phyloP scores from a whole-genome alignment of 139 green algal species.

The Chlamydomonas sp. region DNA sequence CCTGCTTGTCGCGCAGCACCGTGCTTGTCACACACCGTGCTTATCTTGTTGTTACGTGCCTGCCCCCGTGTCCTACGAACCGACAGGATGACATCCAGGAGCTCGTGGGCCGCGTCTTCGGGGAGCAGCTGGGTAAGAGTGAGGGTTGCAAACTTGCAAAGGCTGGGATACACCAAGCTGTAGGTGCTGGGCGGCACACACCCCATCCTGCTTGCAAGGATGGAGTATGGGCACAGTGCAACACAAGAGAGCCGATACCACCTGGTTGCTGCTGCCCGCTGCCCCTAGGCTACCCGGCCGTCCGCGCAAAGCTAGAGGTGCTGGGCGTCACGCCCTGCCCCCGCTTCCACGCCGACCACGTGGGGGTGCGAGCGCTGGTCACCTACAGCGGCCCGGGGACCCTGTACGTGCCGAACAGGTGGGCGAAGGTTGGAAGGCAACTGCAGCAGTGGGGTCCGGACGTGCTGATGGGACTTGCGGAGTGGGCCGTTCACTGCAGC shows the following conservation, averaged over 20 bases:
- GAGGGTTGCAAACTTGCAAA: too few species aligned
- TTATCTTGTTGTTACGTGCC: too few species aligned
- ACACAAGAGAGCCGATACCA: too few species aligned
- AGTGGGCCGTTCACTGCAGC: too few species aligned
- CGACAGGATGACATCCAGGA: constrained; percentile 8
- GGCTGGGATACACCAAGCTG: too few species aligned
- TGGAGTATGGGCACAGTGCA: too few species aligned
- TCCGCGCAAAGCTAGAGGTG: constrained; percentile 56
- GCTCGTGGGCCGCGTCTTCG: neutral
- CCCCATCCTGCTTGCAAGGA: too few species aligned
- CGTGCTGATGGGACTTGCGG: too few species aligned
- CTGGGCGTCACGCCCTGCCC: constrained; percentile 47
- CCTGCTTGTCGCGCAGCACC: too few species aligned
- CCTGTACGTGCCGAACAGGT: constrained; percentile 54
- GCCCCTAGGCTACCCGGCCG: constrained; percentile 19
- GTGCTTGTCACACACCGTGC: too few species aligned
- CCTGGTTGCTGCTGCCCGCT: neutral
- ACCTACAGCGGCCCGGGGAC: constrained; percentile 56
- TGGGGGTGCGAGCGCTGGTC: constrained; percentile 47
- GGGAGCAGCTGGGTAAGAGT: constrained; percentile 1
- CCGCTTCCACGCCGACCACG: constrained; percentile 59
- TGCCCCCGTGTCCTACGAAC: too few species aligned
- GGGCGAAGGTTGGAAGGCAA: neutral
- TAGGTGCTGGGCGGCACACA: too few species aligned
- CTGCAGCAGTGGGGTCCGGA: neutral